Evolutionary conservation across 2,329 filamentous ascomycete genomes (phyloP), one percentile per base, ranked within the genome.

Genomic region (Cylindrodendrum hubeiense): DNA sequence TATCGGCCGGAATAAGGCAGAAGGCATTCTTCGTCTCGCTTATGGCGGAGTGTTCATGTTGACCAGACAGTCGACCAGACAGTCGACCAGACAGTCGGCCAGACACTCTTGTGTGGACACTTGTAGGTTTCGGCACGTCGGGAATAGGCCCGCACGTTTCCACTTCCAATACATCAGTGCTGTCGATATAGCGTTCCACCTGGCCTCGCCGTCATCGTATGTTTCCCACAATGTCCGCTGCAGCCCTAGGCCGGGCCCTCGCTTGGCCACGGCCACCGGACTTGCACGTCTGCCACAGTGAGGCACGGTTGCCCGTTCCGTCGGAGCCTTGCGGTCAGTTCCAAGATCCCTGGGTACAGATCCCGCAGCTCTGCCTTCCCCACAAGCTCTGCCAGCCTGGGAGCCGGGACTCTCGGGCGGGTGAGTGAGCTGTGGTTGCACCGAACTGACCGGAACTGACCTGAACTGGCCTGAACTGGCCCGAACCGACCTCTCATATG

Each of bases 321-420:
- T 55, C 61, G 55, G 60, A 57, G 49, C 43, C 34, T 59, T 44
- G 55, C 50, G 43, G 54, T 43, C 43, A 30, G 39, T 63, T 57
- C 54, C 60, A 49, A 47, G 28, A 15, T 47, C 21, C 39, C 44
- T 37, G 44, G 53, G 55, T 62, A 60, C 65, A 59, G 53, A 65
- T 67, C 57, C 51, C 63, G 59, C 60, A 65, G 46, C 61, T 59
- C 39, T 50, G 53, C 64, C 51, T 59, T 66, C 66, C 49, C 71
- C 64, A 62, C 58, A 65, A 28, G 49, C 61, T 63, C 50, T 53
- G 55, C 44, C 26, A 57, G 56, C 44, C 53, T 49, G 59, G n/a
- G 49, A 59, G 57, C 51, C 64, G 62, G 58, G 62, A 66, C 51
- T 63, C 37, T 65, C 49, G 60, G 63, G 57, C 21, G 47, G 60